Evolutionary conservation across 352 stramenopile species (phyloP).

Genomic region (Phytophthora niederhauseri): DNA sequence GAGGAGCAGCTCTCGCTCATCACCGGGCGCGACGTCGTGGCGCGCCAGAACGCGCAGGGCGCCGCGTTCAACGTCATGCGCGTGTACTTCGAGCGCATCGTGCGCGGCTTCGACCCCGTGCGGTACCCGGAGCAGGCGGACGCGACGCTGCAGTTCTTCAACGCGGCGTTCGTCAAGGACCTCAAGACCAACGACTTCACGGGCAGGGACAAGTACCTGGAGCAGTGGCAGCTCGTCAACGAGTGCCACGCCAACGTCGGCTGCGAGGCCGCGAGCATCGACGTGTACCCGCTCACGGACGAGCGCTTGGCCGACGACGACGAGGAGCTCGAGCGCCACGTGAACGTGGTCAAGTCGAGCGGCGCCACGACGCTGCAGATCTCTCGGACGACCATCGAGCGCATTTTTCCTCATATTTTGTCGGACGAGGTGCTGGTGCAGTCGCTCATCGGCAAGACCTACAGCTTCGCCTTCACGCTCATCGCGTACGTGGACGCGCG

Average conservation of each 20-base stretch:
- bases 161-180: conserved; percentile 32
- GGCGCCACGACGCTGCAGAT: conserved; percentile 45
- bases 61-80: conserved; percentile 36
- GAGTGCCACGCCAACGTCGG: conserved; percentile 33
- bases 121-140: conserved; percentile 7
- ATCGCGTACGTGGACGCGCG: conserved; percentile 40
- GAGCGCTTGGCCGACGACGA: background rate
- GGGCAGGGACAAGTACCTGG: conserved; percentile 32
- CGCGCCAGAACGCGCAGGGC: conserved; percentile 28
- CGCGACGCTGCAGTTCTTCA: conserved; percentile 33
- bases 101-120: conserved; percentile 28
- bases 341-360: conserved; percentile 26
- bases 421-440: conserved; percentile 50
- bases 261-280: conserved; percentile 6
- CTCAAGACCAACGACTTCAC: conserved; percentile 45
- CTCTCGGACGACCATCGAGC: conserved; percentile 41
- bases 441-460: conserved; percentile 50
- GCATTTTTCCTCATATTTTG: conserved; percentile 52
- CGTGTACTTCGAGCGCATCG: conserved; percentile 42
- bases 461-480: conserved; percentile 48
- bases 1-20: conserved; percentile 5
- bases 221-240: conserved; percentile 49
- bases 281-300: background rate
- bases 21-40: conserved; percentile 3
- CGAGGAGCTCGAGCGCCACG: background rate